These are phyloP conservation scores for Plantago ovata DNA, from an alignment of 257 asterid genomes.

Conservation along the genomic window DNA sequence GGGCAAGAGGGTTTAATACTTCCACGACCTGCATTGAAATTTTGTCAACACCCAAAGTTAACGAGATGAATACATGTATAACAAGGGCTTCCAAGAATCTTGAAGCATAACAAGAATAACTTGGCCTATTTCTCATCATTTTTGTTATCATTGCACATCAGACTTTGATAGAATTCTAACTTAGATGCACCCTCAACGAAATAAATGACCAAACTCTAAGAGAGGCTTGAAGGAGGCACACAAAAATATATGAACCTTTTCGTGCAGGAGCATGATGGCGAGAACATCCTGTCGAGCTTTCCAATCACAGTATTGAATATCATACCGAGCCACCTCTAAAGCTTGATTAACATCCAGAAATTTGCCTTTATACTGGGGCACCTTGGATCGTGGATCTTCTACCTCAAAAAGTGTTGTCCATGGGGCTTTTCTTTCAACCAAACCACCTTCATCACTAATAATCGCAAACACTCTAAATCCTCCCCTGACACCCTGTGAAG, in stretches of 20 bases:
- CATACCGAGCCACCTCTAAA: slow-evolving; percentile 82
- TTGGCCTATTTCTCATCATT: not conserved
- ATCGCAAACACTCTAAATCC: slow-evolving; percentile 74
- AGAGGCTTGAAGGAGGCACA: not conserved
- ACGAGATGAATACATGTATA: not conserved
- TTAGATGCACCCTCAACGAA: not conserved
- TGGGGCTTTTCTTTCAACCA: slow-evolving; percentile 48
- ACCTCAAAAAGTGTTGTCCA: slow-evolving; percentile 81
- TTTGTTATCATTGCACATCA: not conserved
- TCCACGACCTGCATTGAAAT: slow-evolving; percentile 62
- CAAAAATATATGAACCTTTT: slow-evolving; percentile 51
- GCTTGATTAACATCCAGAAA: slow-evolving; percentile 76
- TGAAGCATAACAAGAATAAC: not conserved
- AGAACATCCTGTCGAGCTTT: slow-evolving; percentile 95
- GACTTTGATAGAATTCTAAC: not conserved
- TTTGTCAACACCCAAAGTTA: not conserved
- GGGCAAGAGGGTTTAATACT: slow-evolving; percentile 92
- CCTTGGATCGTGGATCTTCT: slow-evolving; percentile 84
- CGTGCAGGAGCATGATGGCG: slow-evolving; percentile 86
- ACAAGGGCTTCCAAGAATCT: slow-evolving; percentile 4
- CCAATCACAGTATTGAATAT: slow-evolving; percentile 94
- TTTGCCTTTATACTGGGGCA: slow-evolving; percentile 72
- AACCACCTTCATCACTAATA: slow-evolving; percentile 58
- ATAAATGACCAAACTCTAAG: not conserved
- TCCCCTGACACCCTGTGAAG: slow-evolving; percentile 54